Percentiles rank a stretch among this genome's conserved stretches.
These are phyloP conservation scores for Cladosporium austrohemisphaericum DNA, from an alignment of 2,329 filamentous ascomycete species.

Conservation along the genomic window DNA sequence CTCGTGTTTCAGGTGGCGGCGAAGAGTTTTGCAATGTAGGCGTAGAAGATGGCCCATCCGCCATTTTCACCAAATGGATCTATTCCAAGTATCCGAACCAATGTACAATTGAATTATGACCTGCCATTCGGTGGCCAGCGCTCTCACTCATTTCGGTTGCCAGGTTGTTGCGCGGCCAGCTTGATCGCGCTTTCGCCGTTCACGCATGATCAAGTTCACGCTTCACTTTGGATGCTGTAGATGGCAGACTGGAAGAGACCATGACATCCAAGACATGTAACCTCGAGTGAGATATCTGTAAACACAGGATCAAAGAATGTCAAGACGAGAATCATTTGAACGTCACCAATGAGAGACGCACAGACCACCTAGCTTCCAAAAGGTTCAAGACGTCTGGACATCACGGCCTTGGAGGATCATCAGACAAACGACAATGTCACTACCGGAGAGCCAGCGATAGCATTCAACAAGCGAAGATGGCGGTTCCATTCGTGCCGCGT, in stretches of 20 bases:
- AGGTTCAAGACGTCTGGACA: too few species aligned
- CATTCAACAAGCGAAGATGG: conserved; percentile 20
- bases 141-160: not conserved
- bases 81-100: too few species aligned
- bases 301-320: conserved; percentile 6
- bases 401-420: not conserved
- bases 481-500: conserved; percentile 66
- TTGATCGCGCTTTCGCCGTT: not conserved
- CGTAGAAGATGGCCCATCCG: not conserved
- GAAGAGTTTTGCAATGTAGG: conserved; percentile 7
- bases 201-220: not conserved
- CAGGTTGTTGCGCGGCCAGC: not conserved
- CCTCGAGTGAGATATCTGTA: too few species aligned
- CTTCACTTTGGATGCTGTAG: not conserved
- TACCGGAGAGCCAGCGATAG: conserved; percentile 1
- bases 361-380: not conserved
- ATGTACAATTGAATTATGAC: not conserved
- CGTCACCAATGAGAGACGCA: conserved; percentile 12
- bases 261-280: too few species aligned
- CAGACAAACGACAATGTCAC: conserved; percentile 1
- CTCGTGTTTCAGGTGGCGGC: not conserved
- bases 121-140: not conserved
- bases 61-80: not conserved
- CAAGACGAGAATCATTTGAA: too few species aligned
- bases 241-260: too few species aligned